Percentiles rank a stretch among this genome's conserved stretches.
Evolutionary conservation across 2,329 filamentous ascomycete species (phyloP).

Genomic region (Aspergillus pseudonomiae): DNA sequence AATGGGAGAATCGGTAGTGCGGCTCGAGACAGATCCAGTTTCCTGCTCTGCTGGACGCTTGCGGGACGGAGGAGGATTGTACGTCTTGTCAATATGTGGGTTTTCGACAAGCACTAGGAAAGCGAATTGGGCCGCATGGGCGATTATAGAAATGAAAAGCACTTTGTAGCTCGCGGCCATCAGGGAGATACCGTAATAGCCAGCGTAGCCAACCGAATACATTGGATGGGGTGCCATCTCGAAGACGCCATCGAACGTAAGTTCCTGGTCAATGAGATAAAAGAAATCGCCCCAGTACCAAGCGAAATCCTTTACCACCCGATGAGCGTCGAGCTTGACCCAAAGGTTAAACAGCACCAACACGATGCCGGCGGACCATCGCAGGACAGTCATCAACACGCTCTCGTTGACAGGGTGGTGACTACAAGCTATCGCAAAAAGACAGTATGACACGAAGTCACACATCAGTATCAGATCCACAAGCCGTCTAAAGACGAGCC

Average conservation of each 20-base stretch:
- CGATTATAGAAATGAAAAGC: slow-evolving; percentile 92
- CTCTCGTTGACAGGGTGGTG: slow-evolving; percentile 74
- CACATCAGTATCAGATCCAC: slow-evolving; percentile 98
- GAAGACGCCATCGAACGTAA: slow-evolving; percentile 98
- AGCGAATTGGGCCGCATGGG: slow-evolving; percentile 90
- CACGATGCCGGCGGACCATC: slow-evolving; percentile 77
- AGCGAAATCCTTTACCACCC: slow-evolving; percentile 97
- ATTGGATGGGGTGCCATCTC: slow-evolving; percentile 99
- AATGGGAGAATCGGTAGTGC: slow-evolving; percentile 36
- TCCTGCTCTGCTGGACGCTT: slow-evolving; percentile 50
- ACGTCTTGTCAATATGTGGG: slow-evolving; percentile 96
- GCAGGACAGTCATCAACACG: slow-evolving; percentile 66
- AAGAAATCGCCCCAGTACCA: slow-evolving; percentile 99
- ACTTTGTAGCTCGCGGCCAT: slow-evolving; percentile 98
- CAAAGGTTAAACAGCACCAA: slow-evolving; percentile 94
- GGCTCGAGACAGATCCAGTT: slow-evolving; percentile 28
- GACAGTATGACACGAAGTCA: slow-evolving; percentile 95
- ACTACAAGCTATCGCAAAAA: slow-evolving; percentile 89
- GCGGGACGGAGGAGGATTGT: slow-evolving; percentile 81
- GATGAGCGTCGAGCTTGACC: slow-evolving; percentile 97
- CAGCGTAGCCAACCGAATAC: slow-evolving; percentile 97
- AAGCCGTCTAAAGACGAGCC: slow-evolving; percentile 92
- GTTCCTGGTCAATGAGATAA: slow-evolving; percentile 94
- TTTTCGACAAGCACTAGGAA: slow-evolving; percentile 93
- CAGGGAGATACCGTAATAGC: slow-evolving; percentile 97